These are phyloP conservation scores for Pneumocystis oryctolagi DNA, from an alignment of 1,139 yeast species.

Conservation along the genomic window DNA sequence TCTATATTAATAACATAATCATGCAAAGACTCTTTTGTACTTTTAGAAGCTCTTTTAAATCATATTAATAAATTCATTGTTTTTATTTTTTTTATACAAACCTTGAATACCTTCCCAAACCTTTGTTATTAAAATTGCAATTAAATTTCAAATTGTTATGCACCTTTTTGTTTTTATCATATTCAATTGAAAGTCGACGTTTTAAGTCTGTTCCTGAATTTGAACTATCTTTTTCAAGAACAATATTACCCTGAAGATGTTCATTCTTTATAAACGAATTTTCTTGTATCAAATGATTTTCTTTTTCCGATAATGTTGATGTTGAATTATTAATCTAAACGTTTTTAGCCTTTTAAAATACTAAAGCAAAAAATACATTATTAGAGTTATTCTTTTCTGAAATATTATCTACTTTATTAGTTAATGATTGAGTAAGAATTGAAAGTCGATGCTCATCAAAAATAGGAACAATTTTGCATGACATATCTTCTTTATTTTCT, in stretches of 20 bases:
- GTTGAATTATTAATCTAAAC: background rate
- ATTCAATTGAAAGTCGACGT: background rate
- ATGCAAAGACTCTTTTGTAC: background rate
- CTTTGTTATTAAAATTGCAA: background rate
- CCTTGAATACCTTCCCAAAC: background rate
- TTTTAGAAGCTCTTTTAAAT: background rate
- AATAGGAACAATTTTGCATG: background rate
- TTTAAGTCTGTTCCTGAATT: background rate
- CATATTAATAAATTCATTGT: background rate
- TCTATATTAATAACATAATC: conserved; percentile 20
- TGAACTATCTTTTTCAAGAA: background rate
- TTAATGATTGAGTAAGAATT: background rate
- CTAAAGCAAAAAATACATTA: background rate
- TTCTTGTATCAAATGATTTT: background rate
- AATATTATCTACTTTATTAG: background rate
- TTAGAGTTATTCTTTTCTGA: background rate
- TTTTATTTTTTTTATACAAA: background rate
- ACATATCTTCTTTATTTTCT: background rate
- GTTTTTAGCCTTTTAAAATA: background rate
- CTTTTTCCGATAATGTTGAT: background rate
- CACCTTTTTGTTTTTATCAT: background rate
- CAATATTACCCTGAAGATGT: background rate
- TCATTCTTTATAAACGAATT: background rate
- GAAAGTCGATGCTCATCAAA: background rate
- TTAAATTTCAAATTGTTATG: background rate